Base-by-base conservation (phyloP, 2,329 filamentous ascomycete species). In the Gremmenia infestans region DNA sequence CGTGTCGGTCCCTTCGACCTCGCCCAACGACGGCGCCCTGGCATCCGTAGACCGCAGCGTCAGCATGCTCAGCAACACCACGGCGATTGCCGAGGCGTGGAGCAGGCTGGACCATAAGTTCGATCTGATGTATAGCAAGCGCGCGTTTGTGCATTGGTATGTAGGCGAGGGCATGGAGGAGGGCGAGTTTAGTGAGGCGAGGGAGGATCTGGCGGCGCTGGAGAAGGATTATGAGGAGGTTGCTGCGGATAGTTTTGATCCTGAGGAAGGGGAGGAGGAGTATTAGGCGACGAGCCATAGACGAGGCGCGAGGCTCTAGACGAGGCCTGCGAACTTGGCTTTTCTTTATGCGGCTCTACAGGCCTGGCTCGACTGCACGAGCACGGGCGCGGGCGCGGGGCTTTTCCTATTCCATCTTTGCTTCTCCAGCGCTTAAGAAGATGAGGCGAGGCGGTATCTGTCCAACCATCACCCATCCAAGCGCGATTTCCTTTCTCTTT, bases 81-180 rank as follows among this genome's bases (percentile, higher is more conserved):
- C 83, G 25, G 81, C 83, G 45, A 86, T 87, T 57, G 76, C 82
- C 48, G 83, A 86, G 70, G 83, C 83, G 8, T 87, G 83, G 83
- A 76, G 76, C 48, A 76, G 81, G 61, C 77, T 86, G 37, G 81
- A 84, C 67, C 81, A 83, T 73, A 86, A 87, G 68, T 87, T 87
- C 70, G 83, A 87, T 66, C 79, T 87, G 60, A 87, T 87, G 83
- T 86, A 86, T 72, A 79, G 78, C 59, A 87, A 86, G 75, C 80
- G 83, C 60, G 83, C 83, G 12, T 87, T 87, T 67, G 83, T 86
- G n/a, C 83, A 86, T 70, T 86, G 83, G 83, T 87, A 86, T 64
- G 83, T 86, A 54, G 83, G 83, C 62, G 83, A 86, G 70, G 83
- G 83, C 71, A 87, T 87, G 83, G 83, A 86, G 71, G 83, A 86